Base-by-base conservation (phyloP, 2,329 filamentous ascomycete genomes). In the Clarireedia hainanense region DNA sequence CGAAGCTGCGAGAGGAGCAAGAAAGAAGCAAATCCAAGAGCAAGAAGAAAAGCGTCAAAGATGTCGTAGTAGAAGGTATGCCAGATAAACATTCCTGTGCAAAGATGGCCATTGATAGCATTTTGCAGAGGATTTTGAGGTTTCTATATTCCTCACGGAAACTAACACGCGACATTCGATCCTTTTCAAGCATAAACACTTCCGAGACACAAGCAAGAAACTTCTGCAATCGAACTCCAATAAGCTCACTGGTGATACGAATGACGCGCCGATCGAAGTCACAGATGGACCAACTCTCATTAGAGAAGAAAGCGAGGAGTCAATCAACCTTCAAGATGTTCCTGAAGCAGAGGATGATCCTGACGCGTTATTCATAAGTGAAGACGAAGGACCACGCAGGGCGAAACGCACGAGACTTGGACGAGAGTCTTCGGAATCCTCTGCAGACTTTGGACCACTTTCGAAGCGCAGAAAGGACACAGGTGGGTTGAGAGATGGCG, bases 91-190 rank as follows among this genome's bases (percentile, higher is more conserved):
- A 15, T 2, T 5, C 3, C 10, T 40, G 12, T 36, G 6, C 6
- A 51, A 12, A 37, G 37, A 6, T 12, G 51, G 36, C 47, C 48
- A 50, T 61, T 68, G 51, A 64, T 52, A 17, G 24, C 15, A 36
- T 9, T 20, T 36, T 34, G 52, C 58, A 94, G 92, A 96, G 71
- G 92, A 96, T 63, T 99, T 96, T 68, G 91, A 97, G 68, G 90
- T 96, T 14, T 89, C 91, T 39, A 88, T 99, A 61, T 97, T 96
- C 73, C 76, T 99, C 62, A 95, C 89, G 47, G 89, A 96, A 70
- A 88, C 87, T 6, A 85, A 82, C 51, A 91, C 87, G 3, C 83
- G 91, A 14, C 94, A 97, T 74, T 88, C 90, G 36, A 76, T 99
- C 39, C 79, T 97, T 57, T 87, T 85, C 55, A 95, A 94, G 70